These are phyloP conservation scores for Podila epicladia DNA, from an alignment of 192 early-diverging fungal genomes.

Conservation along the genomic window DNA sequence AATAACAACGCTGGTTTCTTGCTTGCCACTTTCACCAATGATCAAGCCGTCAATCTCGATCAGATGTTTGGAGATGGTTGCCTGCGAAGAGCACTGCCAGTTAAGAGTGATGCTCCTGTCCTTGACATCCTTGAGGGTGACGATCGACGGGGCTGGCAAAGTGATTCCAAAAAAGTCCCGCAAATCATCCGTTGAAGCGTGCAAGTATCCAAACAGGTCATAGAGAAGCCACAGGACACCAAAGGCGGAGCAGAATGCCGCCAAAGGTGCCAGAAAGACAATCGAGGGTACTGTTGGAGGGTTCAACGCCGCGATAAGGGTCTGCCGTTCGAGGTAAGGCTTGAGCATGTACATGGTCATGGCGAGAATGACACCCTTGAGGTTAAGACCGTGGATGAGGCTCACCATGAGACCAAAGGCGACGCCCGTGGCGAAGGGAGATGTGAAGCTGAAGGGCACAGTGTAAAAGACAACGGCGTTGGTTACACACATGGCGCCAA, in stretches of 20 bases:
- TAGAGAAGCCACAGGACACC: constrained; percentile 47
- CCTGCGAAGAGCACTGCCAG: constrained; percentile 50
- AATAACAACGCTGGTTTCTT: constrained; percentile 51
- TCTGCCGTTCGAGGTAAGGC: constrained; percentile 42
- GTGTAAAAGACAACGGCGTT: constrained; percentile 46
- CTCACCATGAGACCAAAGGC: constrained; percentile 52
- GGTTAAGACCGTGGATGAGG: constrained; percentile 45
- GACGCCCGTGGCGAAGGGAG: constrained; percentile 51
- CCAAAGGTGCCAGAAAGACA: constrained; percentile 40
- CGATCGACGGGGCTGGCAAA: constrained; percentile 38
- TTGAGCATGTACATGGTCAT: constrained; percentile 56
- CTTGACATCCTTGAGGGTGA: constrained; percentile 50
- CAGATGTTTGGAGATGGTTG: constrained; percentile 44
- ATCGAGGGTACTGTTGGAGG: constrained; percentile 45
- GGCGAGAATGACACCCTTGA: constrained; percentile 45
- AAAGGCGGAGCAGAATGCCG: constrained; percentile 47
- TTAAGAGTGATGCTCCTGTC: constrained; percentile 47
- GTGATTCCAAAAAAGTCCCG: constrained; percentile 49
- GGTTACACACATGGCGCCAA: constrained; percentile 44
- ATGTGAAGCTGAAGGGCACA: constrained; percentile 46
- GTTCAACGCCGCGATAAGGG: constrained; percentile 30
- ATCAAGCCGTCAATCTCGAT: constrained; percentile 46
- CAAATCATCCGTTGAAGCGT: constrained; percentile 43
- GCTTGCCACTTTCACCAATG: constrained; percentile 49
- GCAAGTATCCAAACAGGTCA: constrained; percentile 49